Conservation (phyloP, 805 yeast genomes). For the Ogataea saltuana region DNA sequence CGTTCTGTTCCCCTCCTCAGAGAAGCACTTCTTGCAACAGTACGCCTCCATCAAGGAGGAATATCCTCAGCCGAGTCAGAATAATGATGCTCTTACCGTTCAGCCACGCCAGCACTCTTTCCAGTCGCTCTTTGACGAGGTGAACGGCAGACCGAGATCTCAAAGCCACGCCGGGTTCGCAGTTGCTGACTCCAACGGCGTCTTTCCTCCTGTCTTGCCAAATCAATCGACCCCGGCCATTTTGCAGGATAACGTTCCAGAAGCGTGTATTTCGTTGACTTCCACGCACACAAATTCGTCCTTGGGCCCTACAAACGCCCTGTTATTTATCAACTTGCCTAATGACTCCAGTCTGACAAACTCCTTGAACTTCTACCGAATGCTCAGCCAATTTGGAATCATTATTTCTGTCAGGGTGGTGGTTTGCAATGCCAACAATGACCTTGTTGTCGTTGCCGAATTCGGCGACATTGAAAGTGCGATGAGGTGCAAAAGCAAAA, state of each 20-base stretch:
- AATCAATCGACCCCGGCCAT: constrained; percentile 24
- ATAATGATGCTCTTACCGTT: no score
- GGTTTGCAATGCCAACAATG: constrained; percentile 36
- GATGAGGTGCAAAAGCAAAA: constrained; percentile 70
- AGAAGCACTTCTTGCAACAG: constrained; percentile 28
- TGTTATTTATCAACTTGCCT: constrained; percentile 82
- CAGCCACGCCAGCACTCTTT: constrained; percentile 15
- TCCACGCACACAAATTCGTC: constrained; percentile 70
- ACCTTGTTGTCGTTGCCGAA: constrained; percentile 61
- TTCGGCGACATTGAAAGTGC: constrained; percentile 74
- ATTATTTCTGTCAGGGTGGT: constrained; percentile 63
- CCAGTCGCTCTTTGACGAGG: constrained; percentile 14
- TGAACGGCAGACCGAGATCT: constrained; percentile 40
- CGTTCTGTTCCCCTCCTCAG: constrained; percentile 31
- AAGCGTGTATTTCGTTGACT: constrained; percentile 59
- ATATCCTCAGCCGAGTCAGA: constrained; percentile 5
- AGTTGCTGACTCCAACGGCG: no score
- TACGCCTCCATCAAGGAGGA: constrained; percentile 31
- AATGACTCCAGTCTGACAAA: constrained; percentile 37
- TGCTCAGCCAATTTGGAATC: constrained; percentile 63
- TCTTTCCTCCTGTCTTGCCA: no score
- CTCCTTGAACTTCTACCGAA: constrained; percentile 53
- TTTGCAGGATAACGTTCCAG: constrained; percentile 60
- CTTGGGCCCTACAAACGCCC: constrained; percentile 73
- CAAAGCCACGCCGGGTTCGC: constrained; percentile 37